Conservation (phyloP, 192 early-diverging fungal species). For the Backusella psychrophila region DNA sequence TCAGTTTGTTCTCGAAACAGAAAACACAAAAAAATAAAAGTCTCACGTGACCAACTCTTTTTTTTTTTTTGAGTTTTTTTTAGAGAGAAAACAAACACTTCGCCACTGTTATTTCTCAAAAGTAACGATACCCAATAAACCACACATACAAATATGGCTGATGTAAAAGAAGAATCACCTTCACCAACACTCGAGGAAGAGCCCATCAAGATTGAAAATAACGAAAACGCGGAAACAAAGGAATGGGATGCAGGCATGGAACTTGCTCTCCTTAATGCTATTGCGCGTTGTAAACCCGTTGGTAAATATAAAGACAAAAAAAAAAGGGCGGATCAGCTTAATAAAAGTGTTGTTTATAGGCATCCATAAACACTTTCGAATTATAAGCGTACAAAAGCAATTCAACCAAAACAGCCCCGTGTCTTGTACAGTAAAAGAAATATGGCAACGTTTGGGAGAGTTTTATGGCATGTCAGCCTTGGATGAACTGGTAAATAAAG, state of each 20-base stretch:
- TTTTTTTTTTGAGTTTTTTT: background rate
- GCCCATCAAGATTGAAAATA: background rate
- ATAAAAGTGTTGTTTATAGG: conserved; percentile 21
- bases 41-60: background rate
- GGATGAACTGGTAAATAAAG: conserved; percentile 42
- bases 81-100: background rate
- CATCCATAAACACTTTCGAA: conserved; percentile 56
- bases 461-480: conserved; percentile 46
- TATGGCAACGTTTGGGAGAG: conserved; percentile 43
- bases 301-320: conserved; percentile 30
- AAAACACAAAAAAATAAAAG: no score
- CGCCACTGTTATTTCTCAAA: background rate
- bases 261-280: conserved; percentile 45
- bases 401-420: conserved; percentile 43
- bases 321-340: background rate
- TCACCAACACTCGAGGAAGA: background rate
- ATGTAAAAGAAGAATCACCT: background rate
- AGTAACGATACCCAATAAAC: background rate
- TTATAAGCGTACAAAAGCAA: conserved; percentile 48
- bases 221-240: background rate
- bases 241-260: conserved; percentile 53
- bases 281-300: conserved; percentile 48
- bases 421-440: conserved; percentile 40
- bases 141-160: background rate
- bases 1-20: background rate